Conservation (phyloP, 805 yeast species). For the Metschnikowia cerradonensis region DNA sequence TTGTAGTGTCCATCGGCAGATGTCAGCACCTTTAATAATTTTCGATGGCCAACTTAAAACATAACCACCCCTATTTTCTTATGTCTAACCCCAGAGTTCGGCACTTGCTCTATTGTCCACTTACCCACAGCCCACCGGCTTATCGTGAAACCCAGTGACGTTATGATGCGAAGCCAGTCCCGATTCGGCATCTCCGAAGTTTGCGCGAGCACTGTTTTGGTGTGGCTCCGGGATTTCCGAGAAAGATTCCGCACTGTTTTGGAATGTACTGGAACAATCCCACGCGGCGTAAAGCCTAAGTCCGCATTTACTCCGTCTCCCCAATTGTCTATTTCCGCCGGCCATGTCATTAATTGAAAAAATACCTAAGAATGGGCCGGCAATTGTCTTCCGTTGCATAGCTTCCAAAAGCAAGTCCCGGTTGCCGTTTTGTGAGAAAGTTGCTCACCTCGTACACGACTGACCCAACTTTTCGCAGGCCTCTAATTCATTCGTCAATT, state of each 20-base stretch:
- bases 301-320: constrained; percentile 1
- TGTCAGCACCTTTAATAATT: not conserved
- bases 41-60: not conserved
- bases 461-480: constrained; percentile 3
- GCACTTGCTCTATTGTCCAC: not conserved
- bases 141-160: not conserved
- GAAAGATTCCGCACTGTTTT: constrained; percentile 2
- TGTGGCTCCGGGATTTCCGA: constrained; percentile 1
- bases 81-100: not conserved
- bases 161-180: not conserved
- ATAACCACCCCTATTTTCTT: too few relatives aligned
- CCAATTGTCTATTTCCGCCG: not conserved
- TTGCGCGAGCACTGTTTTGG: not conserved
- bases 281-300: not conserved
- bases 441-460: not conserved
- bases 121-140: not conserved
- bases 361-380: too few relatives aligned
- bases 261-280: constrained; percentile 5
- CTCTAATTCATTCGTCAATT: not conserved
- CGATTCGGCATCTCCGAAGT: not conserved
- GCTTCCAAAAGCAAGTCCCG: too few relatives aligned
- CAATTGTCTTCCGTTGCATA: too few relatives aligned
- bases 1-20: not conserved
- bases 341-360: not conserved
- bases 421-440: not conserved